Conservation (phyloP, 768 basidiomycete species). For the Boletus insuetus region DNA sequence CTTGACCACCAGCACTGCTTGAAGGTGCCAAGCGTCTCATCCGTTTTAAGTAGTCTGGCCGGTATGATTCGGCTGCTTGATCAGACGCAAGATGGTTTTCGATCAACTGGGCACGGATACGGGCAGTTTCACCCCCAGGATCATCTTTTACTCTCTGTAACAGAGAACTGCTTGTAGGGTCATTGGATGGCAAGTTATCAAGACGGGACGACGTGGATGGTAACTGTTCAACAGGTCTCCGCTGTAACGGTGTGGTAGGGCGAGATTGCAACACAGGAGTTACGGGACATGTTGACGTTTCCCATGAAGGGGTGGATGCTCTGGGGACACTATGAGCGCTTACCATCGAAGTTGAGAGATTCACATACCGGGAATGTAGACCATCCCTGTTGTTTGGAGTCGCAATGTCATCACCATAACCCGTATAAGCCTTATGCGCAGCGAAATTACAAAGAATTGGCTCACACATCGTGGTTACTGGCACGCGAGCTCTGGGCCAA, state of each 20-base stretch:
- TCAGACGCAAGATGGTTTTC: conserved; percentile 49
- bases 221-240: not conserved
- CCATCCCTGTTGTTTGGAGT: conserved; percentile 1
- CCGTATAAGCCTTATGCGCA: conserved; percentile 1
- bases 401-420: not conserved
- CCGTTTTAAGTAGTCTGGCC: conserved; percentile 73
- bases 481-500: conserved; percentile 1
- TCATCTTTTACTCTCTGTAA: conserved; percentile 14
- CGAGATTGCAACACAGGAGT: conserved; percentile 12
- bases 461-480: conserved; percentile 13
- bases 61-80: conserved; percentile 56
- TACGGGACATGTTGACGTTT: conserved; percentile 13
- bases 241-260: conserved; percentile 12
- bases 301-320: conserved; percentile 15
- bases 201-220: not conserved
- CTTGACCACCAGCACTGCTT: conserved; percentile 31
- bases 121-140: conserved; percentile 56
- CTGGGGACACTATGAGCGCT: conserved; percentile 1
- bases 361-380: conserved; percentile 16
- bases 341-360: not conserved
- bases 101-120: conserved; percentile 52
- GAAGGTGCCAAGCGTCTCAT: conserved; percentile 42
- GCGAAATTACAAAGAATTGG: not conserved
- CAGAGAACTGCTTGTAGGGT: not conserved
- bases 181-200: not conserved